Evolutionary conservation across 768 basidiomycete species (phyloP).

Genomic region (Mycena polygramma): DNA sequence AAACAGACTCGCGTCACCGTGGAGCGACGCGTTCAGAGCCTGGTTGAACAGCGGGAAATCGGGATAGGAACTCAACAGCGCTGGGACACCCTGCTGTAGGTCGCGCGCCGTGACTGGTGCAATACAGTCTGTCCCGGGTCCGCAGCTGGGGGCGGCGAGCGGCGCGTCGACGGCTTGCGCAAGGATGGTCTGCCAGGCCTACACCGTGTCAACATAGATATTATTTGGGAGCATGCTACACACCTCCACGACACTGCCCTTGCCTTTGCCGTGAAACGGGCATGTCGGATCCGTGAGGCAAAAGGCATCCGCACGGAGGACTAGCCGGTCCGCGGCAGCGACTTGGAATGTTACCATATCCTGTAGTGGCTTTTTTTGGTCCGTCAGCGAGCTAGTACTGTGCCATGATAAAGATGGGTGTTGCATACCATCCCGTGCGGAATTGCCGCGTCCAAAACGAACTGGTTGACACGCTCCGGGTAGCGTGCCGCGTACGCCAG

Average conservation of each 20-base stretch:
- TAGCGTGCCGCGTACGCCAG: conserved; percentile 28
- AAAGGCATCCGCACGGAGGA: conserved; percentile 38
- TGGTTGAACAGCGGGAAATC: conserved; percentile 31
- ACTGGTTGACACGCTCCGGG: conserved; percentile 29
- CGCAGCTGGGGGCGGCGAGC: conserved; percentile 26
- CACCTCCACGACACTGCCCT: conserved; percentile 53
- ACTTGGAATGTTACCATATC: conserved; percentile 33
- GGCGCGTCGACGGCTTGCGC: conserved; percentile 17
- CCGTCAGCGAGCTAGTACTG: not conserved
- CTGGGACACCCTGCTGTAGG: conserved; percentile 17
- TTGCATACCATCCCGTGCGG: not conserved
- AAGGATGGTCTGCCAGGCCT: conserved; percentile 33
- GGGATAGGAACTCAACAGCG: conserved; percentile 4
- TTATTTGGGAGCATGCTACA: not conserved
- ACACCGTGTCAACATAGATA: not conserved
- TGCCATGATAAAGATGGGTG: not conserved
- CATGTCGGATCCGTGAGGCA: conserved; percentile 35
- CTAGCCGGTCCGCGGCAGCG: conserved; percentile 34
- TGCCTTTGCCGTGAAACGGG: conserved; percentile 38
- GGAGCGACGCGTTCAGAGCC: conserved; percentile 4
- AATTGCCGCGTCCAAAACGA: conserved; percentile 32
- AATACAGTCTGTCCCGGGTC: conserved; percentile 19
- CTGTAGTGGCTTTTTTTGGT: conserved; percentile 12
- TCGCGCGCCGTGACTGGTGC: conserved; percentile 25
- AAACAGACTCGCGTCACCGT: conserved; percentile 21